Evolutionary conservation across 352 stramenopile genomes (phyloP).

Genomic region (Globisporangium camurandrum): DNA sequence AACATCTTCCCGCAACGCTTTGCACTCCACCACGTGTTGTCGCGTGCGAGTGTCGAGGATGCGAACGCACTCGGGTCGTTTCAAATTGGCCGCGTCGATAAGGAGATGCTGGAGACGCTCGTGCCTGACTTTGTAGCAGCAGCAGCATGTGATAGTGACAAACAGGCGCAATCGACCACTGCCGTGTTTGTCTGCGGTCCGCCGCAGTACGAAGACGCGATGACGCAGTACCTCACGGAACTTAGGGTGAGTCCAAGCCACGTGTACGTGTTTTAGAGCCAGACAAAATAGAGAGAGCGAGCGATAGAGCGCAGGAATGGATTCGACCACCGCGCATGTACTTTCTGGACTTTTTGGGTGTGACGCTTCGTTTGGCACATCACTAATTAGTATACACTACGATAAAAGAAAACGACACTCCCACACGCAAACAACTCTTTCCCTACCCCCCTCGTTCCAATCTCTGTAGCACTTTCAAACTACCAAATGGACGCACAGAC

Average conservation of each 20-base stretch:
- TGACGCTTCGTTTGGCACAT: no score
- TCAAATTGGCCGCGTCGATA: conserved; percentile 38
- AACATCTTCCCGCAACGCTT: conserved; percentile 74
- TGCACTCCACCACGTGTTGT: conserved; percentile 61
- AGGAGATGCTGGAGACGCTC: conserved; percentile 31
- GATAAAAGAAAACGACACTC: no score
- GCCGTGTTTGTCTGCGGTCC: conserved; percentile 71
- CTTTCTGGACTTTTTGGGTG: not conserved
- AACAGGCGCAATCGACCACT: no score
- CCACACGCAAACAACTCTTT: no score
- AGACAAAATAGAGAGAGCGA: not conserved
- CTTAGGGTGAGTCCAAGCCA: conserved; percentile 44
- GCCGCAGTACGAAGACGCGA: conserved; percentile 59
- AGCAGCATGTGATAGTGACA: no score
- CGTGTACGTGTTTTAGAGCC: conserved; percentile 54
- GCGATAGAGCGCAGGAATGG: not conserved
- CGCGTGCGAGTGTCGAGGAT: conserved; percentile 30
- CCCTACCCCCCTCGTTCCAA: no score
- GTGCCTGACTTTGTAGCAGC: conserved; percentile 37
- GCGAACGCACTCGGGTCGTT: conserved; percentile 42
- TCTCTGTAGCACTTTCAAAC: no score
- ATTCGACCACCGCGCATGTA: not conserved
- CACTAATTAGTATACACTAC: no score
- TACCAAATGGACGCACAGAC: no score
- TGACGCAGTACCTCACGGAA: conserved; percentile 29